Evolutionary conservation across 352 stramenopile species (phyloP), one percentile per base, ranked within the genome.

Genomic region (Globisporangium parvum): DNA sequence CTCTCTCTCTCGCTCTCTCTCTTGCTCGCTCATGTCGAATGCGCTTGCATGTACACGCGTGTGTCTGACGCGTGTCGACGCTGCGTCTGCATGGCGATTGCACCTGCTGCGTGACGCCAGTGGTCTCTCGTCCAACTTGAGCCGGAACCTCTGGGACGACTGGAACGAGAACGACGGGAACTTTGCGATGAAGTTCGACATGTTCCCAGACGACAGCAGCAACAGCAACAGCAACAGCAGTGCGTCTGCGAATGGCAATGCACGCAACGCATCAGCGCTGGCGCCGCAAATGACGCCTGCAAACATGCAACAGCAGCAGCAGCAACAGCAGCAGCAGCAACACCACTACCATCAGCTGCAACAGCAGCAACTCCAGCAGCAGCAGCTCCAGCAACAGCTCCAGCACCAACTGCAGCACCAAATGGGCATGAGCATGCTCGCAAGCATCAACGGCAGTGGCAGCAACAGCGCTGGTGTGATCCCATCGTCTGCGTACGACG

Each of bases 111-210:
- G 1, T 31, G 26, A 31, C 26, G 26, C 26, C 26, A 94, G 85
- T 14, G 85, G 80, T 3, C 69, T 93, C 8, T 87, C 82, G 51
- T 88, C 78, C n/a, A 88, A 75, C 40, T 66, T 91, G 62, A 91
- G 80, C 44, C 80, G 85, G 42, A 94, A 94, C 60, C 63, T 94
- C 21, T 94, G 85, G 85, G 82, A 92, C 55, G 85, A 94, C 66
- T 94, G 85, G 85, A 94, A 90, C 57, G 84, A 93, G 55, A 80
- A 70, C 57, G 82, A 88, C 51, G 57, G 69, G 28, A 82, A 70
- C 54, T 82, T 91, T 46, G 62, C 66, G 33, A 75, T 80, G 63
- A 86, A 87, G 62, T 81, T 90, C 45, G 77, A 87, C 58, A 85
- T 87, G 70, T 80, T 88, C 33, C 67, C 65, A 15, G 71, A 83